Evolutionary conservation across 768 basidiomycete genomes (phyloP), one percentile per base, ranked within the genome.

Genomic region (Boletus reticuloceps): DNA sequence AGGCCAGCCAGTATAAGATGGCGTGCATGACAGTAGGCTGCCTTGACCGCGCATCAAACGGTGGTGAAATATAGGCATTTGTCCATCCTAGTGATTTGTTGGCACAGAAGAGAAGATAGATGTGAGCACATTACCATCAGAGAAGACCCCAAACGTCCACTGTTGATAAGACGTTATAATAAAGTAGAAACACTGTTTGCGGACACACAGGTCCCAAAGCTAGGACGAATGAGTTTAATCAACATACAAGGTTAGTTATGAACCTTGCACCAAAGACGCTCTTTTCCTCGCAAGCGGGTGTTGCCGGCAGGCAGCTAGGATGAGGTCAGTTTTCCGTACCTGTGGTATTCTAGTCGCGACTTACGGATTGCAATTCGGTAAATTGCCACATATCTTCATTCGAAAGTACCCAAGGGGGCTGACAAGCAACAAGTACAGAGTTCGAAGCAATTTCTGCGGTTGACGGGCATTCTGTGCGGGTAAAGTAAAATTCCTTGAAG

Each of bases 251-350:
- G 19, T 13, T 10, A 22, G 20, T 32, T 39, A 54, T 32, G 29
- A 55, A 85, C 84, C 76, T 84, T 86, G 31, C 77, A 82, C 84
- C 84, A 86, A 46, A 85, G 63, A 45, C 82, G 76, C 53, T 84
- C 74, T 53, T 79, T 79, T 50, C 77, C 80, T 42, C 72, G 66
- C 20, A 74, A 78, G 54, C 80, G 79, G 75, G 79, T 53, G 22
- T 55, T 68, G 32, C 64, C 62, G 32, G 58, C 59, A 31, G 69
- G 69, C 25, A 71, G 56, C 69, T 71, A 37, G 29, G 27, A 58
- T 25, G 27, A 29, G 29, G 27, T 62, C 36, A 53, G 37, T 47
- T 20, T 44, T 13, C 51, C n/a, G 25, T 5, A 20, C 6, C 9
- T 14, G 25, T 11, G n/a, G 51, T 47, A 37, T 16, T 27, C 27